Evolutionary conservation across 495 filamentous ascomycete genomes (phyloP).

Genomic region (Apodospora peruviana): DNA sequence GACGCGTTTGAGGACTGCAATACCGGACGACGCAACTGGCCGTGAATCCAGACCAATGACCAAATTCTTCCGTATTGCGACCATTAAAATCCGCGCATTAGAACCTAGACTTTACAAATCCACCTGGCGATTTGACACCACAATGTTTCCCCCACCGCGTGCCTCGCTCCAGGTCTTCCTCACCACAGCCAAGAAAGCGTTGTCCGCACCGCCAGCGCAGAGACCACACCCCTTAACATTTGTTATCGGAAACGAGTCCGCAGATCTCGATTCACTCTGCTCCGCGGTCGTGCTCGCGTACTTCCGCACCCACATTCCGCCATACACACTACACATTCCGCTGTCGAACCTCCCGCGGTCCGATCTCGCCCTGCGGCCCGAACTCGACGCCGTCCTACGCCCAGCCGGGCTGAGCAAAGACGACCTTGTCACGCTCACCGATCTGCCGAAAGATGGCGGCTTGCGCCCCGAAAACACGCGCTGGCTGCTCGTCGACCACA

Average conservation of each 20-base stretch:
- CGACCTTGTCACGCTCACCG: slow-evolving; percentile 49
- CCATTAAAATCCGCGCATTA: too few species aligned
- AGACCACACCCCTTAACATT: slow-evolving; percentile 5
- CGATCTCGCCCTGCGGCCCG: slow-evolving; percentile 70
- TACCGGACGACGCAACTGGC: too few species aligned
- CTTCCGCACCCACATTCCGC: slow-evolving; percentile 52
- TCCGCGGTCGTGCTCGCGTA: slow-evolving; percentile 82
- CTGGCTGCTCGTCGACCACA: slow-evolving; percentile 87
- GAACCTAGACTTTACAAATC: too few species aligned
- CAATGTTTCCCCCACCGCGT: slow-evolving; percentile 11
- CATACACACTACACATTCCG: slow-evolving; percentile 64
- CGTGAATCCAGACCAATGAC: too few species aligned
- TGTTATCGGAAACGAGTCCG: slow-evolving; percentile 1
- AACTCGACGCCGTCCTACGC: slow-evolving; percentile 57
- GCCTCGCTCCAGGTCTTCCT: slow-evolving; percentile 33
- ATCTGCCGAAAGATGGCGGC: slow-evolving; percentile 29
- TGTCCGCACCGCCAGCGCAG: slow-evolving; percentile 29
- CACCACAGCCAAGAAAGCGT: slow-evolving; percentile 31
- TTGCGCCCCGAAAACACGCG: slow-evolving; percentile 34
- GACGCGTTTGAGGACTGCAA: too few species aligned
- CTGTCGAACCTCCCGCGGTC: slow-evolving; percentile 68
- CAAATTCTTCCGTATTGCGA: too few species aligned
- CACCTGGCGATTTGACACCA: too few species aligned
- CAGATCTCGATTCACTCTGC: slow-evolving; percentile 89
- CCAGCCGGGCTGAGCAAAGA: slow-evolving; percentile 33